These are phyloP conservation scores for Sphaceloma murrayae DNA, from an alignment of 2,329 filamentous ascomycete genomes.

Conservation along the genomic window DNA sequence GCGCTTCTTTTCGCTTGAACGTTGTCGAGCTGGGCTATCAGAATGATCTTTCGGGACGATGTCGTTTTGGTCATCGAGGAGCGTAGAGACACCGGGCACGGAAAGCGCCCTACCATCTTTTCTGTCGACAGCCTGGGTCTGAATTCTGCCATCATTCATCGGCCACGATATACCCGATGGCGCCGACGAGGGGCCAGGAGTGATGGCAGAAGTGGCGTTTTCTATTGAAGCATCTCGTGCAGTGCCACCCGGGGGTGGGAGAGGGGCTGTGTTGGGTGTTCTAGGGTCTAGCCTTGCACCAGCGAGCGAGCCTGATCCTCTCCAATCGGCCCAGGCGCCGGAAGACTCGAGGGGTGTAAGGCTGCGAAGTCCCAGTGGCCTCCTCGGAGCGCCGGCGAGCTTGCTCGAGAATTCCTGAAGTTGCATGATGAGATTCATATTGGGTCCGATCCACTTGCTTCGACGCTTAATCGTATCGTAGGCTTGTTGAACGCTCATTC, in stretches of 20 bases:
- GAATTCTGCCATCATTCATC: conserved; percentile 32
- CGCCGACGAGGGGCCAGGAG: conserved; percentile 56
- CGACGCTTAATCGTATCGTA: conserved; percentile 72
- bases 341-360: conserved; percentile 28
- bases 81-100: conserved; percentile 12
- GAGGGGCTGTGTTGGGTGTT: conserved; percentile 49
- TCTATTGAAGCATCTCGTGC: conserved; percentile 26
- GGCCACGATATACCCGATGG: conserved; percentile 55
- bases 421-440: conserved; percentile 88
- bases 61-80: conserved; percentile 37
- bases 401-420: conserved; percentile 63
- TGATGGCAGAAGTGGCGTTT: conserved; percentile 21
- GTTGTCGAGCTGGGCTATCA: neutral
- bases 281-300: conserved; percentile 27
- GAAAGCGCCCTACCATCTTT: conserved; percentile 14
- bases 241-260: conserved; percentile 38
- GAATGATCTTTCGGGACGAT: conserved; percentile 37
- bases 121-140: neutral
- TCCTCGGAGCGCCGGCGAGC: conserved; percentile 25
- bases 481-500: conserved; percentile 69
- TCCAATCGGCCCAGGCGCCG: conserved; percentile 28
- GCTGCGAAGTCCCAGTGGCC: conserved; percentile 25
- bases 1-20: conserved; percentile 17
- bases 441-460: conserved; percentile 81
- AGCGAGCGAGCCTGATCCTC: conserved; percentile 22